Base-by-base conservation (phyloP, 768 basidiomycete genomes). In the Mycena metata region DNA sequence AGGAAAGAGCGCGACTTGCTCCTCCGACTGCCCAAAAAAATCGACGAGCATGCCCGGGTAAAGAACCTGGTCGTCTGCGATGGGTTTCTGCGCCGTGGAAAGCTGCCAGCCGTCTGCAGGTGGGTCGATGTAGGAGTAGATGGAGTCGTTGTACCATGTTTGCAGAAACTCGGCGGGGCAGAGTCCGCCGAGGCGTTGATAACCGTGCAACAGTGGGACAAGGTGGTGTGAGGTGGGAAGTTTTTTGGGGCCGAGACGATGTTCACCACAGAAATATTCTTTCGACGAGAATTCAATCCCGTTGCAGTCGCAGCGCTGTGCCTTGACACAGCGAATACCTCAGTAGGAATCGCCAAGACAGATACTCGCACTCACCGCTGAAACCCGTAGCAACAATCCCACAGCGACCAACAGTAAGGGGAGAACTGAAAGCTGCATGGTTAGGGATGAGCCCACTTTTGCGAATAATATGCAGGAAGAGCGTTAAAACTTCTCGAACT, bases 41-140 rank as follows among this genome's bases (percentile, higher is more conserved):
- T 71, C 69, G 33, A 71, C 36, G 42, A 42, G 58, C 62, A 56
- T 59, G 45, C 59, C 70, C 4, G 41, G 30, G 1, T 21, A 21
- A 35, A 72, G 70, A 8, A 59, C 46, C 36, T 60, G 49, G 23
- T 64, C 63, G 12, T 41, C 63, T 1, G 43, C 46, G 55, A 72
- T 72, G 45, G 70, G 67, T 21, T 50, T 41, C 26, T 56, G 49
- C 9, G 57, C 41, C n/a, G 60, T 62, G 26, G 58, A 59, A 19
- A 72, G 70, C 60, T 69, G 70, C 45, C 69, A 72, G 16, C 70
- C 67, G 30, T 66, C 52, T 8, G 60, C 33, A 0, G 66, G 51
- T 3, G 66, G 60, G 17, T 16, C 19, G 26, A 47, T 3, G 24
- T 66, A 61, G 4, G 36, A 13, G 21, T 43, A 23, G 15, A 17